Conservation (phyloP, 2,329 filamentous ascomycete genomes). For the Cordyceps javanica region DNA sequence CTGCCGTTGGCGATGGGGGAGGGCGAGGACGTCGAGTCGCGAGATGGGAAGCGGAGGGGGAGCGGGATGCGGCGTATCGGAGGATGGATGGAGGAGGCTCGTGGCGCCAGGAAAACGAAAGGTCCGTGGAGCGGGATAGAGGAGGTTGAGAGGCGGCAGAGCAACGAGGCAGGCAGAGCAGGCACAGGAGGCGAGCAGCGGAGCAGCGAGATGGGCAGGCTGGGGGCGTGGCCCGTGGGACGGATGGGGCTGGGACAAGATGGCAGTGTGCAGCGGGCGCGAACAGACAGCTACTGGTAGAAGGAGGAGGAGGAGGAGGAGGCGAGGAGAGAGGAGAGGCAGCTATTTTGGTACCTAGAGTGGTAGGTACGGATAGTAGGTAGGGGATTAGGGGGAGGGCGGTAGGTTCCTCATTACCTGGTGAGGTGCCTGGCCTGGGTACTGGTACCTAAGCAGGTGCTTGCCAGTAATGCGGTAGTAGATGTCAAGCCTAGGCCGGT, state of each 20-base stretch:
- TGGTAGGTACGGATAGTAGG: too few relatives aligned
- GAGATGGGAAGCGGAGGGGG: neutral
- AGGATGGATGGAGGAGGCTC: conserved; percentile 8
- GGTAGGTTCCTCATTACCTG: neutral
- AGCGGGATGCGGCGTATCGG: conserved; percentile 8
- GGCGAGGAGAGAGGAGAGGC: too few relatives aligned
- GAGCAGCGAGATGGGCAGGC: neutral
- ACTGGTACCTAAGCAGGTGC: too few relatives aligned
- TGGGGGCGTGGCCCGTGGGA: neutral
- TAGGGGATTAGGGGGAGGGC: neutral
- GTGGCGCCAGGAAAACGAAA: conserved; percentile 9
- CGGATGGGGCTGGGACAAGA: neutral
- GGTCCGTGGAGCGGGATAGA: conserved; percentile 9
- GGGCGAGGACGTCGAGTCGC: neutral
- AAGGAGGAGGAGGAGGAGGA: too few relatives aligned
- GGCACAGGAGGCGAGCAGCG: neutral
- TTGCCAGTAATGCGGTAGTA: too few relatives aligned
- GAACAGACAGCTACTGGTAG: too few relatives aligned
- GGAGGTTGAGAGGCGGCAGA: neutral
- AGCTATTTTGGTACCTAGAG: neutral
- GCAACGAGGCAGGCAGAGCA: neutral
- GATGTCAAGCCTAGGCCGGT: too few relatives aligned
- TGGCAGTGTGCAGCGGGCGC: conserved; percentile 3
- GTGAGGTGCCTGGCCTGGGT: neutral
- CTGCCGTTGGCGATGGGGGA: neutral